Evolutionary conservation across 345 rosid species (phyloP).

Genomic region (Populus euphratica): DNA sequence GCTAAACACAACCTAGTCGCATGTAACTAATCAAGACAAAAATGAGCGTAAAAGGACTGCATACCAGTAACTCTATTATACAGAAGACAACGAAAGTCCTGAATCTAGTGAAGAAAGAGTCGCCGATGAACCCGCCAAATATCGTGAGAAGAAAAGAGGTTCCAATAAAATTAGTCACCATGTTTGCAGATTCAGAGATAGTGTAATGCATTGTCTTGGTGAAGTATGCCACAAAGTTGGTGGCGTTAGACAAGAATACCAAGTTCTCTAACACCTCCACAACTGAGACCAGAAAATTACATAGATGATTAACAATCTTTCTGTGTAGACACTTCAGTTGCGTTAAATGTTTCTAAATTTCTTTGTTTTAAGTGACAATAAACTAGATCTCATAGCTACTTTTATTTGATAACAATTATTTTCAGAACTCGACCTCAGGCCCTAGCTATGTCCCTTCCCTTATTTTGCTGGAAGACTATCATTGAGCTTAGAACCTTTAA

Average conservation of each 20-base stretch:
- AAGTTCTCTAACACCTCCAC: conserved; percentile 66
- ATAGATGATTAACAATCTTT: background rate
- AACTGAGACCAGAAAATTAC: conserved; percentile 23
- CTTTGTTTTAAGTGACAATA: background rate
- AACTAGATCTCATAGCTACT: no score
- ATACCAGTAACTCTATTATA: conserved; percentile 44
- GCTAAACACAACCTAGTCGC: no score
- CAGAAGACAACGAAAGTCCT: conserved; percentile 41
- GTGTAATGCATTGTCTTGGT: conserved; percentile 44
- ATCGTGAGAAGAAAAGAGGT: conserved; percentile 61
- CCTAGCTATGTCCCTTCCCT: no score
- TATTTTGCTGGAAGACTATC: no score
- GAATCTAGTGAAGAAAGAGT: conserved; percentile 54
- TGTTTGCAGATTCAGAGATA: conserved; percentile 50
- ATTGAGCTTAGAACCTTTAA: no score
- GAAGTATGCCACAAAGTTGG: conserved; percentile 50
- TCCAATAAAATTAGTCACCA: conserved; percentile 64
- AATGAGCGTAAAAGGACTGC: background rate
- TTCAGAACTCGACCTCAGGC: no score
- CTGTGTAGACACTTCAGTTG: background rate
- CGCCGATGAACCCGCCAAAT: conserved; percentile 54
- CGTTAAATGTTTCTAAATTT: background rate
- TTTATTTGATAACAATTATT: no score
- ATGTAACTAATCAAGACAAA: background rate
- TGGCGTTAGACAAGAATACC: conserved; percentile 51